These are phyloP conservation scores for Globisporangium irregulare DNA, from an alignment of 352 stramenopile genomes.

Conservation along the genomic window DNA sequence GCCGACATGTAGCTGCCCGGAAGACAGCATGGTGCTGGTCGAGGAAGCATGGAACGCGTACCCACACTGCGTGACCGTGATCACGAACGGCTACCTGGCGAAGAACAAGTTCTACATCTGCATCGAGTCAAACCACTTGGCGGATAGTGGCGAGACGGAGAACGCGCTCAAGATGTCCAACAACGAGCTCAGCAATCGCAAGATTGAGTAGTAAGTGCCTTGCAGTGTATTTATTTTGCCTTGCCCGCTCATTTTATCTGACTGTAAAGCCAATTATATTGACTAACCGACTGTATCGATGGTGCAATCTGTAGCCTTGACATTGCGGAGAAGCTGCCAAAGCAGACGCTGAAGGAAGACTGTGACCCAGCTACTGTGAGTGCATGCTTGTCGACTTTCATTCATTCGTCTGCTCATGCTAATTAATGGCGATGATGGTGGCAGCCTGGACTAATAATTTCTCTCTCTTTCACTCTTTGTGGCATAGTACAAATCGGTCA, in stretches of 20 bases:
- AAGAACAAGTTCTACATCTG: constrained; percentile 89
- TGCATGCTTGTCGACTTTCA: not conserved
- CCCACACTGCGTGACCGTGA: constrained; percentile 84
- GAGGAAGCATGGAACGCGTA: constrained; percentile 89
- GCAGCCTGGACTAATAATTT: not conserved
- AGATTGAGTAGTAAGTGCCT: constrained; percentile 63
- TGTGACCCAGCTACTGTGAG: constrained; percentile 55
- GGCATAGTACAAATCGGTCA: constrained; percentile 62
- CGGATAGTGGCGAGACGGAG: constrained; percentile 53
- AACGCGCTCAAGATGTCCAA: constrained; percentile 69
- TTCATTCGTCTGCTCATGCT: constrained; percentile 12
- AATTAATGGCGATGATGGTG: not conserved
- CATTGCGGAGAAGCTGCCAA: constrained; percentile 73
- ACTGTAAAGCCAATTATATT: not conserved
- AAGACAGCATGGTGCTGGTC: constrained; percentile 84
- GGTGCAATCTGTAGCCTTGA: constrained; percentile 39
- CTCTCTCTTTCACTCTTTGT: not conserved
- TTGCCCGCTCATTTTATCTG: not conserved
- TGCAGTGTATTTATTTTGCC: not conserved
- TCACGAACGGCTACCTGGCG: constrained; percentile 78
- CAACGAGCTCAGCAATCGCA: constrained; percentile 70
- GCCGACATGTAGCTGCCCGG: constrained; percentile 45
- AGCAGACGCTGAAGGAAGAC: constrained; percentile 72
- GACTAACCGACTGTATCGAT: not conserved
- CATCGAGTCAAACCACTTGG: constrained; percentile 77